Conservation (phyloP, 352 stramenopile genomes). For the Phytopythium kandeliae region DNA sequence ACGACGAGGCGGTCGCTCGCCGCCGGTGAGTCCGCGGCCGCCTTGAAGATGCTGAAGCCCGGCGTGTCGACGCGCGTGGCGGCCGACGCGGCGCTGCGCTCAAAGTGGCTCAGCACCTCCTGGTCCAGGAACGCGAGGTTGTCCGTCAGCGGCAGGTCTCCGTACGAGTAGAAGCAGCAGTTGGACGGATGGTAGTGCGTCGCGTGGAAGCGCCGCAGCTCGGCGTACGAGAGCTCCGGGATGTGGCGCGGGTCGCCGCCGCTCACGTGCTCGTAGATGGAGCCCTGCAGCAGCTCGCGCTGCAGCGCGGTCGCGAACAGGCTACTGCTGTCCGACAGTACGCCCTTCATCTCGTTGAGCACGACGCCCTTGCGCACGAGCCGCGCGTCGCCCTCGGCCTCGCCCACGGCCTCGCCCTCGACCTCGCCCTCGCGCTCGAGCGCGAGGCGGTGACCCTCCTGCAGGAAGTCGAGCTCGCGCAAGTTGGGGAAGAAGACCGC, state of each 20-base stretch:
- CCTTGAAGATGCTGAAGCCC: constrained; percentile 36
- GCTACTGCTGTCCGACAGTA: constrained; percentile 94
- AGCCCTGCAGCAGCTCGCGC: constrained; percentile 88
- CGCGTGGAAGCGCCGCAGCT: constrained; percentile 73
- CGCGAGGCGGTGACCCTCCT: constrained; percentile 76
- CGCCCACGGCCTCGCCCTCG: constrained; percentile 21
- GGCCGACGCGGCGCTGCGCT: constrained; percentile 42
- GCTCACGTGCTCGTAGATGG: constrained; percentile 82
- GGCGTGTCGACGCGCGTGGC: constrained; percentile 37
- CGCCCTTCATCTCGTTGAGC: constrained; percentile 99
- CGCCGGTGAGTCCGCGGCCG: constrained; percentile 3
- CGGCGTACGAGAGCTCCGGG: constrained; percentile 67
- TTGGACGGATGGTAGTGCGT: constrained; percentile 89
- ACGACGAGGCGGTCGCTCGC: constrained; percentile 22
- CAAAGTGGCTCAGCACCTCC: constrained; percentile 63
- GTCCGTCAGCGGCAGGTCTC: constrained; percentile 72
- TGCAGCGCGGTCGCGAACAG: constrained; percentile 90
- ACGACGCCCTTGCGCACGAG: constrained; percentile 93
- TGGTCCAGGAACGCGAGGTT: constrained; percentile 74
- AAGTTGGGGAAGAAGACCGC: constrained; percentile 95
- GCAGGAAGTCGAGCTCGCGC: constrained; percentile 61
- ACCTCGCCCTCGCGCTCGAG: constrained; percentile 28
- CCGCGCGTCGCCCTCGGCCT: constrained; percentile 19
- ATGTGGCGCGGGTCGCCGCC: constrained; percentile 69
- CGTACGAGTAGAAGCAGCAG: constrained; percentile 87